Evolutionary conservation across 1,284 basidiomycete species (phyloP), one percentile per base, ranked within the genome.

Genomic region (Cryptococcus wingfieldii): DNA sequence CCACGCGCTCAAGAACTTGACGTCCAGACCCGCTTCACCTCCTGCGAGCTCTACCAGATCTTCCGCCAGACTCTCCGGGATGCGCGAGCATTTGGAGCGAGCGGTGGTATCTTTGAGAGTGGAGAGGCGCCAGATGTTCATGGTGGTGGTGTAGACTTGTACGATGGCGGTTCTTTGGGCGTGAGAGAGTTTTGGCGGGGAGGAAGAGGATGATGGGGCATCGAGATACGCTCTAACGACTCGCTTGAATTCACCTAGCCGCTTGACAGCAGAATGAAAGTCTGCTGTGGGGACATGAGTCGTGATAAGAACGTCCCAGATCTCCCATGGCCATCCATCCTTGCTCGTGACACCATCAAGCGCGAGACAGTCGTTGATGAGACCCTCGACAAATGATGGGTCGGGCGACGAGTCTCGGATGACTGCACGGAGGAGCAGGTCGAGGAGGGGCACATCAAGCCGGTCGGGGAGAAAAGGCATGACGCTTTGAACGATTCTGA

Each of bases 381-480:
- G 60, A 28, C 50, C 31, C 27, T 58, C 55, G 9, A 64, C 53
- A 2, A 53, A 41, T 2, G n/a, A 45, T 2, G 60, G 55, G 2
- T 51, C 41, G 10, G 56, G 53, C 8, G 25, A 31, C 1, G 54
- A 54, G 46, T 59, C 59, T 2, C 37, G 37, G 5, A 61, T 54
- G 7, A 62, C 38, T 0, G 53, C 48, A 16, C 55, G 42, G 5
- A 60, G 25, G 9, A 70, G 54, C 10, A 65, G 44, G 28, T 59
- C 63, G 28, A 70, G 63, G 14, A 70, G 59, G 38, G 63, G 63
- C 23, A 68, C 54, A 42, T 68, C 68, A 9, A 70, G 56, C 46
- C 58, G 54, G 19, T 70, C 64, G 31, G 65, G 59, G 25, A 62
- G 43, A 16, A 56, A 39, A 2, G 60, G 65, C 43, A 66, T 38